Conservation (phyloP, 2,329 filamentous ascomycete genomes). For the Rutstroemia sp. region DNA sequence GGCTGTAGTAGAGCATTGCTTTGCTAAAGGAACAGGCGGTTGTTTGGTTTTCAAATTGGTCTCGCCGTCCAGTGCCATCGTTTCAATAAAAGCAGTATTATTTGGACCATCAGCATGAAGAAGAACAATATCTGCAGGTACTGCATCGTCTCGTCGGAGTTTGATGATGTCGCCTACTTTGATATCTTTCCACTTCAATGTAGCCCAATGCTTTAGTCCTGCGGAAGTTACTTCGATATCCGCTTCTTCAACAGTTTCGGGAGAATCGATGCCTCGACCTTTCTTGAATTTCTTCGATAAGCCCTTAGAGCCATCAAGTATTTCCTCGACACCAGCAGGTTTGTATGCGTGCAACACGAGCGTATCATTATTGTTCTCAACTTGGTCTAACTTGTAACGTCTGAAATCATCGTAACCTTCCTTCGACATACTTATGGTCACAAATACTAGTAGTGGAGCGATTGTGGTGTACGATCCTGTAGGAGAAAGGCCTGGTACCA, state of each 20-base stretch:
- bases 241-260: conserved; percentile 1
- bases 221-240: background rate
- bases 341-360: conserved; percentile 20
- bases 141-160: conserved; percentile 64
- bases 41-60: conserved; percentile 77
- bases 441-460: conserved; percentile 72
- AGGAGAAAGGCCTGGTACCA: conserved; percentile 88
- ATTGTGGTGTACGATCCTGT: conserved; percentile 86
- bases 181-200: conserved; percentile 59
- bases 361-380: conserved; percentile 69
- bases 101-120: conserved; percentile 72
- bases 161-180: conserved; percentile 65
- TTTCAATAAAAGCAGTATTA: conserved; percentile 74
- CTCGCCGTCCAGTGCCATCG: conserved; percentile 78
- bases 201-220: conserved; percentile 35
- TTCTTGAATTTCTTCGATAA: background rate
- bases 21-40: conserved; percentile 54
- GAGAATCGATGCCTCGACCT: background rate
- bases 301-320: background rate
- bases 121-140: conserved; percentile 78
- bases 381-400: conserved; percentile 74
- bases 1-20: conserved; percentile 47
- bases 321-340: background rate
- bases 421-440: conserved; percentile 80
- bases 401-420: conserved; percentile 87